Evolutionary conservation across 352 stramenopile species (phyloP).

Genomic region (Pythium sukuiense): DNA sequence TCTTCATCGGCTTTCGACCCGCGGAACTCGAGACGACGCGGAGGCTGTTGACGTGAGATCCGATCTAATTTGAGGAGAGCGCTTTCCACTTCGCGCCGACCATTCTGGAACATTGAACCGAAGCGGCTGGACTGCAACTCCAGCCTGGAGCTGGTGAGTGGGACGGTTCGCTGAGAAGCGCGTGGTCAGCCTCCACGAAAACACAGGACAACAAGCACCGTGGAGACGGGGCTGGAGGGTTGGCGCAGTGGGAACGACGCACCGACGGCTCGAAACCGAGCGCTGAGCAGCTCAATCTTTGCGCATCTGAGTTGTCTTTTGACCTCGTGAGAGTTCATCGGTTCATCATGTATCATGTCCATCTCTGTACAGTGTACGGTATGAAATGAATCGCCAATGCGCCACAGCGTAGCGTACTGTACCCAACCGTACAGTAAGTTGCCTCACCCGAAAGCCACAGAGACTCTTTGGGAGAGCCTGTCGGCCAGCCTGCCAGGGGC

Average conservation of each 20-base stretch:
- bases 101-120: neutral
- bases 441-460: neutral
- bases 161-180: neutral
- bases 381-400: neutral
- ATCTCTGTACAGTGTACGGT: neutral
- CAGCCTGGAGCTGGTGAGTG: neutral
- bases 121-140: neutral
- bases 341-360: slow-evolving; percentile 5
- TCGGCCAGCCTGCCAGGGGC: neutral
- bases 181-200: neutral
- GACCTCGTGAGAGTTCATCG: neutral
- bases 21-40: neutral
- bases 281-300: neutral
- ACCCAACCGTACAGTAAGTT: too few relatives aligned
- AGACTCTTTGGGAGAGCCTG: too few relatives aligned
- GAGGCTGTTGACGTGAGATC: too few relatives aligned
- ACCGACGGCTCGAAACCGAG: neutral
- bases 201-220: neutral
- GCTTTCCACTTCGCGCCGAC: too few relatives aligned
- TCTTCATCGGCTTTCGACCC: neutral
- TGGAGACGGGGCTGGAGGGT: neutral
- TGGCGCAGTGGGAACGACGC: neutral
- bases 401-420: neutral
- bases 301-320: slow-evolving; percentile 2
- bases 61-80: too few relatives aligned